Evolutionary conservation across 768 basidiomycete genomes (phyloP), one percentile per base, ranked within the genome.

Genomic region (Tylopilus rubrobrunneus): DNA sequence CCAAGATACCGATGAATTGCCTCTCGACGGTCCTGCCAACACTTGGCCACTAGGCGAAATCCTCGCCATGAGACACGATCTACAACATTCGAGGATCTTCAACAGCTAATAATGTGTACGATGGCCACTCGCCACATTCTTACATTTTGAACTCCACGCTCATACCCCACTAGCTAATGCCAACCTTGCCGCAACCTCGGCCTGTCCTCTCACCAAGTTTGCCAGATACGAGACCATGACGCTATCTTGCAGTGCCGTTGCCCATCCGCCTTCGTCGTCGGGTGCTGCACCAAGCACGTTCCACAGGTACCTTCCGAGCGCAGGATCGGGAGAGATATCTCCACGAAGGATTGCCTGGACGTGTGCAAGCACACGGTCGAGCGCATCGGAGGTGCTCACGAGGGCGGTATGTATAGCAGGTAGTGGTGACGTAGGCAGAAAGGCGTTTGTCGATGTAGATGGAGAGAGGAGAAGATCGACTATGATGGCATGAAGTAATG

Each of bases 11-110:
- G 60, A 61, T 28, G 48, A 58, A 64, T 61, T 45, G 55, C 55
- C 70, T n/a, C 63, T 74, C 11, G 61, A 74, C 33, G 87, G 84
- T 0, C 93, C 95, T 5, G 86, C 87, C 36, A 93, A 85, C 62
- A 98, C 92, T 15, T 98, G 96, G 96, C 97, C 96, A 1, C 70
- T 99, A 19, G 95, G 94, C 17, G 97, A 99, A 72, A 87, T 98
- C 39, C 77, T 98, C 28, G 85, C 88, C 34, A 81, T 84, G 39
- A 78, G 97, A 54, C 97, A 99, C 70, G 96, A 98, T 73, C 73
- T 93, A 63, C 91, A 94, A 70, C 96, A 98, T 73, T 95, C 92
- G 42, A 80, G 95, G 55, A 92, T 98, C 59, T 99, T 99, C 78
- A 99, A 99, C 72, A 89, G 87, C 72, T 58, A 23, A 33, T 14